These are phyloP conservation scores for Acanthamoeba royreba DNA, from an alignment of 208 protist species.

Conservation along the genomic window DNA sequence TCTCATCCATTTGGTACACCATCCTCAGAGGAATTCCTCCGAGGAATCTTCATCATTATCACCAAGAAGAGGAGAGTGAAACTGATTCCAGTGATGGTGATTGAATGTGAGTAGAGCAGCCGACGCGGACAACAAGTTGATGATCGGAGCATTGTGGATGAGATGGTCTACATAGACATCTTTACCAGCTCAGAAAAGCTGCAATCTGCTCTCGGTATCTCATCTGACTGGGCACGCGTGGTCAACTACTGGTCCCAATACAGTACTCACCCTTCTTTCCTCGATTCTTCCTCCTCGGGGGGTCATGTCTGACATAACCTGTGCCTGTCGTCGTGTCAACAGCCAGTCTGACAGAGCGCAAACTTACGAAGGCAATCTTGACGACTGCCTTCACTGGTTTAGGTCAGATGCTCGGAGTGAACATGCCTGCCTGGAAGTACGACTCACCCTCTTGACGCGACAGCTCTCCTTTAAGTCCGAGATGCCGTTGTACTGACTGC, in stretches of 20 bases:
- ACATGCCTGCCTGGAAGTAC: neutral
- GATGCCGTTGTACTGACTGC: neutral
- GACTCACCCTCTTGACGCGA: neutral
- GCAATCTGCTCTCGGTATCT: neutral
- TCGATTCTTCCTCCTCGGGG: neutral
- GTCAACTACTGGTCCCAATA: neutral
- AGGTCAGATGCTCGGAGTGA: neutral
- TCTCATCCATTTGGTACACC: neutral
- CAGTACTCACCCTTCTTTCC: neutral
- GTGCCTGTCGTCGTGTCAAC: neutral
- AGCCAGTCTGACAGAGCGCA: neutral
- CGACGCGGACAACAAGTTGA: neutral
- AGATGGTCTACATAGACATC: neutral
- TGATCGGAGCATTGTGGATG: neutral
- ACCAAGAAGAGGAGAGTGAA: neutral
- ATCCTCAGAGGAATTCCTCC: neutral
- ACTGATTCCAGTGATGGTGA: no score
- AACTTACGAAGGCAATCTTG: neutral
- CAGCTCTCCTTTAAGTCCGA: neutral
- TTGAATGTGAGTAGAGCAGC: neutral
- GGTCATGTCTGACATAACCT: neutral
- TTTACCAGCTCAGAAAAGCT: neutral
- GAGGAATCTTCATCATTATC: neutral
- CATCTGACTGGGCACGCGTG: neutral
- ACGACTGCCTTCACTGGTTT: neutral